phyloP scores from a whole-genome alignment of 352 stramenopile genomes.

The Phytophthora citrophthora region DNA sequence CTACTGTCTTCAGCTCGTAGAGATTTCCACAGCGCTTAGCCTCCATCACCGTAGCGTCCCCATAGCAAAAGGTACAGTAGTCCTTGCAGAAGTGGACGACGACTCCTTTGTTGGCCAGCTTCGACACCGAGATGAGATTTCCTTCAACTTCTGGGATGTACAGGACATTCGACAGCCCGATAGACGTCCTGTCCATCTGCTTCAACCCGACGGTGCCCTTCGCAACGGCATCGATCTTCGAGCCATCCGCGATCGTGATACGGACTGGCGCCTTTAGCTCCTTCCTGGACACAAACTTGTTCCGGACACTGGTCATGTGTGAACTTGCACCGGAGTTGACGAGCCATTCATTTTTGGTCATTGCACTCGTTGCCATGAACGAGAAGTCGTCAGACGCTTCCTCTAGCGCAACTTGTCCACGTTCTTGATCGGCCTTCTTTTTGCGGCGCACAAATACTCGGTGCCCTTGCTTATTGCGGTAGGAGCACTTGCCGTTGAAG shows the following conservation, averaged over 20 bases:
- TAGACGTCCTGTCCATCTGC: background rate
- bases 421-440: slow-evolving; percentile 1
- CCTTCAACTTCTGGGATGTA: background rate
- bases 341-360: background rate
- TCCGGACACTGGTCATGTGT: no score
- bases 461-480: slow-evolving; percentile 14
- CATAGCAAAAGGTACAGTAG: slow-evolving; percentile 16
- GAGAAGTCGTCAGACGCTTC: background rate
- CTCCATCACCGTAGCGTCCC: slow-evolving; percentile 12
- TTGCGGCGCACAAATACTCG: slow-evolving; percentile 13
- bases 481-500: no score
- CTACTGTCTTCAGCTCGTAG: no score
- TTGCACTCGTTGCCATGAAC: background rate
- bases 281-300: no score
- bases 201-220: background rate
- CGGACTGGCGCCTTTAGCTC: no score
- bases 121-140: slow-evolving; percentile 8
- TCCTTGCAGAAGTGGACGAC: slow-evolving; percentile 20
- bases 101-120: slow-evolving; percentile 21
- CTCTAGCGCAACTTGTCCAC: background rate
- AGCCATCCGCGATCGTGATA: no score
- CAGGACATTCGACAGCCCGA: background rate
- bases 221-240: background rate
- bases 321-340: slow-evolving; percentile 3
- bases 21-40: slow-evolving; percentile 18